Evolutionary conservation across 2,329 filamentous ascomycete species (phyloP), one percentile per base, ranked within the genome.

Genomic region (Calonectria pteridis): DNA sequence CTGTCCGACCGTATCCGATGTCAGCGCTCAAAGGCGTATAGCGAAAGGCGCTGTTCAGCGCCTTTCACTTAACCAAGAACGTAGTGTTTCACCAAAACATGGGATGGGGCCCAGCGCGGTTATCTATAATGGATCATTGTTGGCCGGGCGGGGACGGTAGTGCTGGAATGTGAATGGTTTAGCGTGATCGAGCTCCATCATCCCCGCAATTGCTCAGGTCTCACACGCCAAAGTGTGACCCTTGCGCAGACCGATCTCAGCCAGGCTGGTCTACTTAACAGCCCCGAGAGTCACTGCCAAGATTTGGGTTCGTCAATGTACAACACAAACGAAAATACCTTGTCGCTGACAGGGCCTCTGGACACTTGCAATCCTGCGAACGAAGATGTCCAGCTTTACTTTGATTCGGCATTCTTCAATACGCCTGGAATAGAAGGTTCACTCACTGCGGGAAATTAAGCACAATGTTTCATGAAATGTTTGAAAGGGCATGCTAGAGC

Each of bases 331-430:
- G 51, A 55, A 14, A 66, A 26, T 28, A 23, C 50, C 49, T 20
- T 28, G 49, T 29, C 69, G 18, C 23, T 71, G 18, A 37, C 53
- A 20, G 63, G 26, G 18, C 35, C 49, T 23, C 23, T 51, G 63
- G 63, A 71, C 28, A 26, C 50, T 9, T 67, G 63, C 33, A 67
- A 67, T 35, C 59, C 43, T 51, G 4, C 23, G 6, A 50, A 4
- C 16, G 69, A 67, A 18, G 69, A 71, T 59, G 63, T 33, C 49
- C 59, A 71, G 14, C 51, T 71, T 11, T 71, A 67, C 51, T 62
- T 71, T 55, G 31, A 55, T 20, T 46, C 63, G 18, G 63, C 29
- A 31, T 66, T 66, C 31, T 46, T 66, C 20, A 35, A 14, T 18
- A 66, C 40, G 18, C 63, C 63, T 6, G 20, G 29, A 3, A 46